Percentiles rank a stretch among this genome's conserved stretches.
phyloP scores from a whole-genome alignment of 345 rosid genomes.

The Aquilaria sinensis region DNA sequence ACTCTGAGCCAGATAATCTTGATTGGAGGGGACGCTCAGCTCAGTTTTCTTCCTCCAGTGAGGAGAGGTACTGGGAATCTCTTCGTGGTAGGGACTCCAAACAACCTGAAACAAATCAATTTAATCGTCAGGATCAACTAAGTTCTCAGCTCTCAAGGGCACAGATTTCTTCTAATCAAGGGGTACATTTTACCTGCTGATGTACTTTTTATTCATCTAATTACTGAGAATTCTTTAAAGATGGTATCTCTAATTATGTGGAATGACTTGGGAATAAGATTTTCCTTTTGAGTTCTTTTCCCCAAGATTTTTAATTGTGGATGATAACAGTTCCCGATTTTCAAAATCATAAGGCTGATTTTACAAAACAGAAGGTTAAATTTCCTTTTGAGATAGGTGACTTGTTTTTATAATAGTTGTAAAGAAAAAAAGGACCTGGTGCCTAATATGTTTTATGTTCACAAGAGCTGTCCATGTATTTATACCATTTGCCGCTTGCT shows the following conservation, averaged over 20 bases:
- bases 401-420: too few species aligned
- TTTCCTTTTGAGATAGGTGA: too few species aligned
- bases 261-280: too few species aligned
- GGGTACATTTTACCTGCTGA: slow-evolving; percentile 23
- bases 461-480: too few species aligned
- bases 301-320: background rate
- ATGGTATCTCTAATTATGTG: too few species aligned
- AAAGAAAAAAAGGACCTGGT: too few species aligned
- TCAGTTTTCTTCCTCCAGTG: slow-evolving; percentile 37
- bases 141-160: slow-evolving; percentile 34
- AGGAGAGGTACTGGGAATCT: slow-evolving; percentile 58
- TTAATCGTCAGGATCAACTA: slow-evolving; percentile 36
- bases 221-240: too few species aligned
- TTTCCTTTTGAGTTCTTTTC: background rate
- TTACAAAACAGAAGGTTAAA: background rate
- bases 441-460: too few species aligned
- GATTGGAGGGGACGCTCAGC: slow-evolving; percentile 69
- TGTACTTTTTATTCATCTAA: too few species aligned
- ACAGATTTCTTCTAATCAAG: slow-evolving; percentile 43
- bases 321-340: too few species aligned
- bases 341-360: background rate
- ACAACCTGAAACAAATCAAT: slow-evolving; percentile 28
- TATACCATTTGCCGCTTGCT: background rate
- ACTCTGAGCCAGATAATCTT: slow-evolving; percentile 65
- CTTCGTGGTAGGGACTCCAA: slow-evolving; percentile 37